Evolutionary conservation across 108 stramenopile species (phyloP), one percentile per base, ranked within the genome.

Genomic region (Discostella stelligeroides): DNA sequence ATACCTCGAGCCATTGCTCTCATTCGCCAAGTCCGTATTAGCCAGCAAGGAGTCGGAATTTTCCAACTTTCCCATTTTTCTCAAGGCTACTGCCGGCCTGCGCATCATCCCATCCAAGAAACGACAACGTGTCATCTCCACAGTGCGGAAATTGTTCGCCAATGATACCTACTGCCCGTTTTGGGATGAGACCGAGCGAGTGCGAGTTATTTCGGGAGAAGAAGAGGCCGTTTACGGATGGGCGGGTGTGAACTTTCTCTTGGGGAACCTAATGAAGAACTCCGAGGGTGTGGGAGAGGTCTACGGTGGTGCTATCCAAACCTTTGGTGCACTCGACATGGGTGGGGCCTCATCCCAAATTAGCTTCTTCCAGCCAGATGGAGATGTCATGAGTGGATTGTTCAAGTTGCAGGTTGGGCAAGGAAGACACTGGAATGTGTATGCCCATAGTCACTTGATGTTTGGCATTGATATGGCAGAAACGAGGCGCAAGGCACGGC

Each of bases 201-300:
- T 86, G 7, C 83, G 90, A 23, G 90, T 95, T 21, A 95, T 97
- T 54, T 75, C 75, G 15, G 96, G 96, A 13, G 96, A 97, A 75
- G 96, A 97, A 61, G 96, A 97, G 70, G 92, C 90, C 17, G 88
- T 94, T 8, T 97, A 94, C 80, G 94, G 88, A 6, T 97, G 96
- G 96, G 85, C 89, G 11, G 92, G 86, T 27, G 86, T 93, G 1
- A 97, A 97, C 70, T 94, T 86, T 66, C 73, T 88, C 18, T 77
- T 74, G 60, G 92, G 94, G 9, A 84, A 74, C 13, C 76, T 96
- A 45, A 73, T 94, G 17, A 54, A 79, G 58, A 64, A 80, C n/a
- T 83, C 81, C 17, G 75, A 85, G 47, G 92, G 95, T 10, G 58
- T 49, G 3, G 86, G 86, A 38, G 80, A 81, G 47, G 80, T 69